phyloP scores from a whole-genome alignment of 2,329 filamentous ascomycete genomes.

The Beauveria sp. region DNA sequence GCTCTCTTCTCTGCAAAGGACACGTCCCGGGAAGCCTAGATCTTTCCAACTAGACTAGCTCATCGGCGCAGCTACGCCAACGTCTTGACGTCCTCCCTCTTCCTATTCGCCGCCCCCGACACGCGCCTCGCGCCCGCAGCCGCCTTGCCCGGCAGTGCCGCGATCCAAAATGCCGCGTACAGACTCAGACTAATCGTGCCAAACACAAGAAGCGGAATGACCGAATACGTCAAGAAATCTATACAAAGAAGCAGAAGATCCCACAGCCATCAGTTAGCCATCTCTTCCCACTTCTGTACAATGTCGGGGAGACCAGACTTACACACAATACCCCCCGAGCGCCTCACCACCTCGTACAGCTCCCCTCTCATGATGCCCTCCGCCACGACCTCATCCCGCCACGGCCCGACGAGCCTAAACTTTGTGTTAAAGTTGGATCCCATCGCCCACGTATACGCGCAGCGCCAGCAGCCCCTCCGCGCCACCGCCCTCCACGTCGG shows the following conservation, averaged over 20 bases:
- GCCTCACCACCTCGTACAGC: slow-evolving; percentile 30
- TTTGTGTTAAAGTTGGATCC: slow-evolving; percentile 42
- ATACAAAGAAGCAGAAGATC: too few relatives aligned
- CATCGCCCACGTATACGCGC: slow-evolving; percentile 38
- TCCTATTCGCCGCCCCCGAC: not conserved
- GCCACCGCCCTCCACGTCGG: slow-evolving; percentile 29
- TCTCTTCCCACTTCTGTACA: not conserved
- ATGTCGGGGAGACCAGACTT: slow-evolving; percentile 16
- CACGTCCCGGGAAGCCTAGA: too few relatives aligned
- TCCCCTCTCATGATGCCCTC: slow-evolving; percentile 32
- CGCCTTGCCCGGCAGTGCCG: not conserved
- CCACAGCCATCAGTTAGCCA: not conserved
- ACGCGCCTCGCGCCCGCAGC: not conserved
- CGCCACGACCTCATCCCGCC: slow-evolving; percentile 30
- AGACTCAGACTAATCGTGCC: slow-evolving; percentile 24
- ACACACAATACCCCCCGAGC: slow-evolving; percentile 30
- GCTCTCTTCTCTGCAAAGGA: too few relatives aligned
- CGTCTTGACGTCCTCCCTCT: not conserved
- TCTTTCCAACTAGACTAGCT: not conserved
- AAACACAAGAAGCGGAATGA: slow-evolving; percentile 29
- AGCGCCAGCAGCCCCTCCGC: slow-evolving; percentile 27
- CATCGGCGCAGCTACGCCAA: not conserved
- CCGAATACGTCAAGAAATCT: slow-evolving; percentile 29
- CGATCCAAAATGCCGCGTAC: slow-evolving; percentile 13
- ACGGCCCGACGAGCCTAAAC: slow-evolving; percentile 38